These are phyloP conservation scores for Cordia subcordata DNA, from an alignment of 257 asterid genomes.

Conservation along the genomic window DNA sequence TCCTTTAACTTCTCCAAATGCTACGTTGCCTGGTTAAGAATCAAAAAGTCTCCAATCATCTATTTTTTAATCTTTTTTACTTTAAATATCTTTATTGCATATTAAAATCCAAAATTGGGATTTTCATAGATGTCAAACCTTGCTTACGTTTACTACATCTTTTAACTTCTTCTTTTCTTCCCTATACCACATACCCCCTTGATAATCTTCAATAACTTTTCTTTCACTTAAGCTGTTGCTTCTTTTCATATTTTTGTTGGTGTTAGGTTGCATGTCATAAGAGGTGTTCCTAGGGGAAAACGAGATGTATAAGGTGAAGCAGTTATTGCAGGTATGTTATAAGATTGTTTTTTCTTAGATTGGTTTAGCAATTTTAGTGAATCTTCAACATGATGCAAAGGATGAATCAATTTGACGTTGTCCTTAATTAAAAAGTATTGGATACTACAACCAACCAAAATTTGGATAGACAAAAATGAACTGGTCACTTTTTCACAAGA, in stretches of 20 bases:
- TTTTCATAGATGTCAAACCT: too few relatives aligned
- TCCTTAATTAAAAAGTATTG: slow-evolving; percentile 59
- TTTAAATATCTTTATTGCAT: too few relatives aligned
- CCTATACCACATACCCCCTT: too few relatives aligned
- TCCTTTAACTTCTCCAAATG: too few relatives aligned
- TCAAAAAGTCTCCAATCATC: too few relatives aligned
- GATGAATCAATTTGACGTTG: not conserved
- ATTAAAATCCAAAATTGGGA: too few relatives aligned
- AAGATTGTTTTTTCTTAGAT: slow-evolving; percentile 10
- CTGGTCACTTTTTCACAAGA: slow-evolving; percentile 69
- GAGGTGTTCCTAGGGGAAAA: slow-evolving; percentile 98
- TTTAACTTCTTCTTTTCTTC: too few relatives aligned
- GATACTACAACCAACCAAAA: slow-evolving; percentile 99
- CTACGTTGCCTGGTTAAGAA: too few relatives aligned
- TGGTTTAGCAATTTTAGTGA: slow-evolving; percentile 7
- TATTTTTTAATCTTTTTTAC: too few relatives aligned
- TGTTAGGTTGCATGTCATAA: slow-evolving; percentile 96
- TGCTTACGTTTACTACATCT: too few relatives aligned
- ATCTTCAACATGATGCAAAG: not conserved
- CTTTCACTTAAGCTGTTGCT: not conserved
- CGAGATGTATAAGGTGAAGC: slow-evolving; percentile 95
- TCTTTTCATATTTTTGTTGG: slow-evolving; percentile 87
- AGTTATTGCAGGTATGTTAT: slow-evolving; percentile 66
- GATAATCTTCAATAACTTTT: too few relatives aligned
- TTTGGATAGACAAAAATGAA: slow-evolving; percentile 92